A percentile compares a stretch with the other conserved stretches of the same genome.
Evolutionary conservation across 768 basidiomycete genomes (phyloP).

Genomic region (Psilocybe tampanensis): DNA sequence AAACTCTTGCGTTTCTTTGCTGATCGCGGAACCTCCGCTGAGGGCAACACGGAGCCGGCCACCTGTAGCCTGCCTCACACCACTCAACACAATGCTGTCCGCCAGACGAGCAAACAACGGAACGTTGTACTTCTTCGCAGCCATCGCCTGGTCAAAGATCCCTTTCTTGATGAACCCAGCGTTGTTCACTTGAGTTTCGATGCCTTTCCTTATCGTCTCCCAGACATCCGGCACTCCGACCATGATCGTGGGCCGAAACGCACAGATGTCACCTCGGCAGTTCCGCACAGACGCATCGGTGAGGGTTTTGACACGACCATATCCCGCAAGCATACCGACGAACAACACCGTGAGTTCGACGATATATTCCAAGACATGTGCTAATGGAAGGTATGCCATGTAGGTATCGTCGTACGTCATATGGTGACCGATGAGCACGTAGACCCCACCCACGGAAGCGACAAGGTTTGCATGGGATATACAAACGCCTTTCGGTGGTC

Average conservation of each 20-base stretch:
- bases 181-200: constrained; percentile 75
- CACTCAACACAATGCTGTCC: constrained; percentile 74
- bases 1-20: constrained; percentile 90
- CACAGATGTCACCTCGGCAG: constrained; percentile 80
- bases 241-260: constrained; percentile 85
- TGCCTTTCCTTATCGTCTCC: constrained; percentile 97
- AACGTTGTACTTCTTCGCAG: constrained; percentile 70
- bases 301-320: constrained; percentile 93
- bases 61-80: constrained; percentile 83
- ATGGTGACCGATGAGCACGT: constrained; percentile 69
- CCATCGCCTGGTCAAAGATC: constrained; percentile 80
- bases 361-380: constrained; percentile 94
- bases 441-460: constrained; percentile 82
- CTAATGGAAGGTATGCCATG: constrained; percentile 92
- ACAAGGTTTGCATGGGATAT: constrained; percentile 88
- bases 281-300: constrained; percentile 93
- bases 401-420: constrained; percentile 63
- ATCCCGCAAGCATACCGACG: constrained; percentile 81
- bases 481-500: constrained; percentile 92
- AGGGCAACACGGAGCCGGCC: constrained; percentile 81
- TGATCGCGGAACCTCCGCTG: constrained; percentile 87
- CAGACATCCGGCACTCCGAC: constrained; percentile 96
- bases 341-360: constrained; percentile 82
- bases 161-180: constrained; percentile 69
- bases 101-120: constrained; percentile 69